Base-by-base conservation (phyloP, 2,329 filamentous ascomycete species). In the Fusarium domesticum region DNA sequence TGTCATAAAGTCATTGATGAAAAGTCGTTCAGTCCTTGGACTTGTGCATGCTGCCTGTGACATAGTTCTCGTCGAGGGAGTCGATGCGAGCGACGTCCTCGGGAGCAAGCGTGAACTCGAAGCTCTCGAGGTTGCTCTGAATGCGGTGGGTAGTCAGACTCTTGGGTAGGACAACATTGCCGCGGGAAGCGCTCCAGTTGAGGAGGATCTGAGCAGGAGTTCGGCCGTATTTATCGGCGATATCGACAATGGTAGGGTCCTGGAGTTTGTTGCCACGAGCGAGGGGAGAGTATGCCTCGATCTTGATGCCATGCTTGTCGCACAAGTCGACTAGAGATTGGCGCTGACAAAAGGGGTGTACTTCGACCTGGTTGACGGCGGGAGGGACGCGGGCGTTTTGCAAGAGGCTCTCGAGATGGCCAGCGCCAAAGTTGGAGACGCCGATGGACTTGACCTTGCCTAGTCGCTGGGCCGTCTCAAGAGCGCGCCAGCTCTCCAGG, bases 281-380 rank as follows among this genome's bases (percentile, higher is more conserved):
- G 17, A 66, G 47, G 15, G 54, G 35, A 4, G 52, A 87, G 66
- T 83, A 84, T 2, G 77, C 78, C 35, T 74, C 68, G 3, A 77
- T 67, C 7, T 75, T 74, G 54, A 87, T 85, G 46, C 69, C 65
- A 57, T 83, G 67, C 57, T 75, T 66, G 50, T 72, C 70, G 64
- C 76, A 78, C 64, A 77, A 84, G 18, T 73, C 66, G 19, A 85
- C 54, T 6, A 86, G 69, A 36, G 73, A 70, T 25, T 73, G 71
- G 60, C 84, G 83, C 64, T 84, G 83, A 47, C 85, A 73, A 65
- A 88, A 87, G 2, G 87, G 86, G 66, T 92, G 85, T 53, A 81
- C 81, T 70, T 91, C 87, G 58, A 91, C 84, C 73, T 92, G 87
- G 71, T 92, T 90, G 52, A 85, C 77, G 5, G 79, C 82, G 0